Base-by-base conservation (phyloP, 495 filamentous ascomycete species). In the Penicillium soppii region DNA sequence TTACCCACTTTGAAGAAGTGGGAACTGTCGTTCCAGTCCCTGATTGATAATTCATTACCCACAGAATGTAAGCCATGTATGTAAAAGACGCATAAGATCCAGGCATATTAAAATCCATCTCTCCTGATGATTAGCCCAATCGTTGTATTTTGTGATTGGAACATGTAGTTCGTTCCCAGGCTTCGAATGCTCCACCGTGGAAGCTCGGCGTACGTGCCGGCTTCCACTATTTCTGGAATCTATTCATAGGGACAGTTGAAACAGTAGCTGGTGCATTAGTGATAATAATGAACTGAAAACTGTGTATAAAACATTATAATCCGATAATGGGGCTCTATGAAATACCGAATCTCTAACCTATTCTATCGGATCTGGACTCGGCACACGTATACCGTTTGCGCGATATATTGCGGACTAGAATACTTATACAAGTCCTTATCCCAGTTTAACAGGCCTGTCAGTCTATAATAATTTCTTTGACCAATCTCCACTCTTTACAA, bases 401-500 rank as follows among this genome's bases (percentile, higher is more conserved):
- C 19, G 32, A 40, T 25, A 1, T 30, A 3, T 29, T 17, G 33
- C 38, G 32, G 26, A n/a, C 33, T 12, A 39, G n/a, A 41, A 52
- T 56, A 56, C 29, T 47, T 47, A 56, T 19, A 22, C 36, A 37
- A n/a, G 22, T n/a, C 23, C 4, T 16, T 5, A 6, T 7, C 48
- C 47, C 15, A 10, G 19, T 7, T 25, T 1, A 12, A 19, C 9
- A 20, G 6, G 13, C 4, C 8, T 37, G 6, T 23, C 3, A 17
- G 16, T 5, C 4, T 16, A 39, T n/a, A 43, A 32, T 38, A 32
- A 32, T 41, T 13, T 23, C n/a, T 25, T 21, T 29, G 35, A 32
- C 40, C 40, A 38, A 36, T 55, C 52, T 55, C 45, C 45, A 43
- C 52, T 54, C 52, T 12, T 27, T 19, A 29, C 42, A n/a, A 26